These are phyloP conservation scores for Stagonosporopsis chrysanthemi DNA, from an alignment of 2,329 filamentous ascomycete species.

Conservation along the genomic window DNA sequence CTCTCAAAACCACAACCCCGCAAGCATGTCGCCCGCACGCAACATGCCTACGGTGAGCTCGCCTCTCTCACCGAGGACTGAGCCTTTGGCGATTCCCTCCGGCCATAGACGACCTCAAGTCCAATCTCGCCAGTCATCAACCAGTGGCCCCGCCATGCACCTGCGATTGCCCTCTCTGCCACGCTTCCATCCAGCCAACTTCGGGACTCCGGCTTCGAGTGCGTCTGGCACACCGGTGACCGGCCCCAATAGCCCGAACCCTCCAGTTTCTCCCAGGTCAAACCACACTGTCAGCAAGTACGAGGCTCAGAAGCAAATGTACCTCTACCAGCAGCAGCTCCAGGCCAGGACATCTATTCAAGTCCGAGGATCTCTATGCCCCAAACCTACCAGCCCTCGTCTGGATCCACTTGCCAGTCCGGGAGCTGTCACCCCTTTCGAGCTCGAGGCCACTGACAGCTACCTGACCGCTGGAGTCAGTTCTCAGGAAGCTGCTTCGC, in stretches of 20 bases:
- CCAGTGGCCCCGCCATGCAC: conserved; percentile 44
- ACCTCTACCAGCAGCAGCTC: conserved; percentile 57
- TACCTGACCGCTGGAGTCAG: conserved; percentile 57
- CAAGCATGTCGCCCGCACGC: conserved; percentile 40
- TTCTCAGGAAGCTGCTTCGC: conserved; percentile 46
- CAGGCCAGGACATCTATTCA: conserved; percentile 43
- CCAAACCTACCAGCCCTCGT: conserved; percentile 57
- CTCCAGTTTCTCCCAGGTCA: conserved; percentile 54
- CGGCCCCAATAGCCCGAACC: conserved; percentile 51
- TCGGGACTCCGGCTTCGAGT: conserved; percentile 52
- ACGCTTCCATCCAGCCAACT: conserved; percentile 62
- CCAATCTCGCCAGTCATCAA: conserved; percentile 46
- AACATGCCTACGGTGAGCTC: conserved; percentile 44
- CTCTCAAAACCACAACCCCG: conserved; percentile 18
- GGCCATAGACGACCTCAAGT: conserved; percentile 43
- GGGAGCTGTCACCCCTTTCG: conserved; percentile 61
- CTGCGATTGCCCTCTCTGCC: conserved; percentile 59
- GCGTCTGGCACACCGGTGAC: conserved; percentile 47
- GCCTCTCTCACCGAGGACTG: conserved; percentile 46
- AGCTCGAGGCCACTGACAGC: conserved; percentile 54
- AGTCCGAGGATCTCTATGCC: conserved; percentile 27
- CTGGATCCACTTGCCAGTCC: conserved; percentile 60
- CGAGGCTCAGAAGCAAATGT: conserved; percentile 59
- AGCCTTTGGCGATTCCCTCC: conserved; percentile 48
- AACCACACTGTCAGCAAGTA: conserved; percentile 51